phyloP scores from a whole-genome alignment of 2,329 filamentous ascomycete species.

The Epichloe sp. region DNA sequence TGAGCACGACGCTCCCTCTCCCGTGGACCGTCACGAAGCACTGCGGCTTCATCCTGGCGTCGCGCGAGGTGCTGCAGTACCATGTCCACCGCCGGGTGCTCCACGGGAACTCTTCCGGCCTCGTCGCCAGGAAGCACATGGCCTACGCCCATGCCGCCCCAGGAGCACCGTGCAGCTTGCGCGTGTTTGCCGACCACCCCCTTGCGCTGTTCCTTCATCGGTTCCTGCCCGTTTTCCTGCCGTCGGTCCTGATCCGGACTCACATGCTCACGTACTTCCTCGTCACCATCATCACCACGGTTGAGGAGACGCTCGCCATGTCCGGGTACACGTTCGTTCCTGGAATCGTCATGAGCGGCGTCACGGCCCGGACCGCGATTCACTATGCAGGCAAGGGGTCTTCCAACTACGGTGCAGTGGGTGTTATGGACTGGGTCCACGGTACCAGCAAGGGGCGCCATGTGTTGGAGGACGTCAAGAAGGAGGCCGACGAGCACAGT shows the following conservation, averaged over 20 bases:
- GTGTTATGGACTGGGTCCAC: slow-evolving; percentile 47
- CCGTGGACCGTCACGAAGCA: slow-evolving; percentile 42
- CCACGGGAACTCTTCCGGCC: slow-evolving; percentile 32
- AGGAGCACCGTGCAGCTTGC: slow-evolving; percentile 47
- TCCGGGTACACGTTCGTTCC: slow-evolving; percentile 52
- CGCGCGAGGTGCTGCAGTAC: slow-evolving; percentile 53
- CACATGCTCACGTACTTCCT: slow-evolving; percentile 63
- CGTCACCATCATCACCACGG: slow-evolving; percentile 46
- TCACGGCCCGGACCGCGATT: slow-evolving; percentile 26
- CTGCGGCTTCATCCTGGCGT: slow-evolving; percentile 27
- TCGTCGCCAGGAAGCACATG: slow-evolving; percentile 31
- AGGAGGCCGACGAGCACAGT: slow-evolving; percentile 43
- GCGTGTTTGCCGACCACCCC: slow-evolving; percentile 56
- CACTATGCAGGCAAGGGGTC: slow-evolving; percentile 36
- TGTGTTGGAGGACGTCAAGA: slow-evolving; percentile 39
- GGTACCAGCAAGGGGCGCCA: slow-evolving; percentile 40
- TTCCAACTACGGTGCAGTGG: slow-evolving; percentile 50
- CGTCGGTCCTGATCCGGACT: slow-evolving; percentile 50
- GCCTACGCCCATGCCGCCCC: slow-evolving; percentile 37
- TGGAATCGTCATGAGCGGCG: slow-evolving; percentile 39
- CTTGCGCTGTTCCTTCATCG: slow-evolving; percentile 47
- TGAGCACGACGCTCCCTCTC: slow-evolving; percentile 34
- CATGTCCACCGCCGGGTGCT: slow-evolving; percentile 60
- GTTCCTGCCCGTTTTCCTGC: slow-evolving; percentile 52
- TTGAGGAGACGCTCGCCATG: slow-evolving; percentile 54